Conservation (phyloP, 2,329 filamentous ascomycete genomes). For the Claviceps quebecensis region DNA sequence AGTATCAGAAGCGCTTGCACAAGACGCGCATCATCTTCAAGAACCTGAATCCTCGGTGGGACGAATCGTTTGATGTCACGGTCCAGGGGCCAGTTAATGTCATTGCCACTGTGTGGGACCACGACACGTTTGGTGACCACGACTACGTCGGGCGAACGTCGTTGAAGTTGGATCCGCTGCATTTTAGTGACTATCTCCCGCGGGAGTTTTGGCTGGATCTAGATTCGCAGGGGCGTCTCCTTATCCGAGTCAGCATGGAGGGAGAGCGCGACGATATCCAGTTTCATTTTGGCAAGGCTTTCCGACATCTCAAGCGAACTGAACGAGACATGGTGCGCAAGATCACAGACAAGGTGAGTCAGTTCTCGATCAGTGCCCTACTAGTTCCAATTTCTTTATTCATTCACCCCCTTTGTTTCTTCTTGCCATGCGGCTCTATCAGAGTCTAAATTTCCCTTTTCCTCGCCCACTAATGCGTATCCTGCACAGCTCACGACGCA, state of each 20-base stretch:
- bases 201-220: constrained; percentile 96
- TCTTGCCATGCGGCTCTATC: neutral
- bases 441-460: neutral
- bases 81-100: constrained; percentile 85
- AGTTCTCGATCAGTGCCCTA: constrained; percentile 8
- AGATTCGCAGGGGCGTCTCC: constrained; percentile 80
- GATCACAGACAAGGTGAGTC: constrained; percentile 89
- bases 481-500: constrained; percentile 63
- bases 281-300: constrained; percentile 96
- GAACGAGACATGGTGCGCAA: constrained; percentile 97
- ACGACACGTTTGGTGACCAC: constrained; percentile 92
- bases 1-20: constrained; percentile 90
- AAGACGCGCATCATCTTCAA: constrained; percentile 88
- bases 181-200: constrained; percentile 91
- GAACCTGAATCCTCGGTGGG: constrained; percentile 89
- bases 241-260: constrained; percentile 95
- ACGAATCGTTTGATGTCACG: constrained; percentile 91
- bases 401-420: neutral
- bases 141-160: constrained; percentile 96
- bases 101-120: constrained; percentile 96
- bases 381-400: neutral
- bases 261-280: constrained; percentile 96
- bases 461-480: constrained; percentile 1
- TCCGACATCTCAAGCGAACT: constrained; percentile 84
- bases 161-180: constrained; percentile 90